Conservation (phyloP, 495 filamentous ascomycete species). For the Aspergillus steynii region DNA sequence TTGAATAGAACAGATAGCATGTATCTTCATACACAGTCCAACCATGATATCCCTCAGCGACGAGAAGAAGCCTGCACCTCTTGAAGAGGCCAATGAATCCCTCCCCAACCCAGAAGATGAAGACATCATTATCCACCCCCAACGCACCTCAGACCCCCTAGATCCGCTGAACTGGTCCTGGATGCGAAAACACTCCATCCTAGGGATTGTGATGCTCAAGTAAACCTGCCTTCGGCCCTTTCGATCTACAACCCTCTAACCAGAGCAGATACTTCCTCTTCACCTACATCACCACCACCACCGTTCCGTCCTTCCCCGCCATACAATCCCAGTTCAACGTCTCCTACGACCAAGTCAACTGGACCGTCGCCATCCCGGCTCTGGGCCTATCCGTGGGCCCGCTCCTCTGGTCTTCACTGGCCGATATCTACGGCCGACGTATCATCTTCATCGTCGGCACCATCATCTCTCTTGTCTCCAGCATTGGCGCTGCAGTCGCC, state of each 20-base stretch:
- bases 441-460: slow-evolving; percentile 57
- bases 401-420: slow-evolving; percentile 57
- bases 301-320: slow-evolving; percentile 57
- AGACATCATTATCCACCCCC: slow-evolving; percentile 47
- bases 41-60: neutral
- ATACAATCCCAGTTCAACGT: slow-evolving; percentile 52
- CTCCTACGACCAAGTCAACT: slow-evolving; percentile 56
- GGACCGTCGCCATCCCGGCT: slow-evolving; percentile 64
- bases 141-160: slow-evolving; percentile 52
- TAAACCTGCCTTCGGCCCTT: slow-evolving; percentile 23
- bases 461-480: slow-evolving; percentile 51
- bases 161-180: slow-evolving; percentile 61
- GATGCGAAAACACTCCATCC: slow-evolving; percentile 49
- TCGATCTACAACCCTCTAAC: slow-evolving; percentile 5
- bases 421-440: slow-evolving; percentile 60
- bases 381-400: slow-evolving; percentile 60
- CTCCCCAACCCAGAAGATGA: slow-evolving; percentile 23
- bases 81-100: slow-evolving; percentile 14
- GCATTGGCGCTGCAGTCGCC: slow-evolving; percentile 51
- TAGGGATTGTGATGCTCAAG: slow-evolving; percentile 61
- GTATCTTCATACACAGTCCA: neutral
- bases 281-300: slow-evolving; percentile 64
- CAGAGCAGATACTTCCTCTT: slow-evolving; percentile 58
- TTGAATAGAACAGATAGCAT: neutral
- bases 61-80: slow-evolving; percentile 2